Evolutionary conservation across 176 grass and related monocot genomes (phyloP).

Genomic region (Rhynchospora pubera): DNA sequence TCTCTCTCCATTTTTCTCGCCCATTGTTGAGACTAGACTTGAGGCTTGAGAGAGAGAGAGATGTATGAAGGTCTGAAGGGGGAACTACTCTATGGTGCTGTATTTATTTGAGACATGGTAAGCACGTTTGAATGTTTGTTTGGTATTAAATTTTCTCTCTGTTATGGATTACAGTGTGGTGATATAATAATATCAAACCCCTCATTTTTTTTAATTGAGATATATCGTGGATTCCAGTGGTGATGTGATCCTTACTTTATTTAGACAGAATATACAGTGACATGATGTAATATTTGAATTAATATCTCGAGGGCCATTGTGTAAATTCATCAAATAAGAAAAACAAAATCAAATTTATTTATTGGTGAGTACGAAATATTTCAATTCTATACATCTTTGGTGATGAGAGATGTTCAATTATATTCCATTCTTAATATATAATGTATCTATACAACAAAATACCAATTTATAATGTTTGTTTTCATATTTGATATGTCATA

Average conservation of each 20-base stretch:
- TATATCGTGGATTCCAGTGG: not conserved
- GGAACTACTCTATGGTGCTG: not conserved
- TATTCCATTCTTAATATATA: too few relatives aligned
- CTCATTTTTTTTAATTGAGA: not conserved
- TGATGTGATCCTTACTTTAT: not conserved
- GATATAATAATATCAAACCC: not conserved
- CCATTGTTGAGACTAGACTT: slow-evolving; percentile 16
- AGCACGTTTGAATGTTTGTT: not conserved
- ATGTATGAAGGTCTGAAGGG: not conserved
- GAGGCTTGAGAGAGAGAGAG: not conserved
- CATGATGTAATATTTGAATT: not conserved
- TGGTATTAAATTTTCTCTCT: not conserved
- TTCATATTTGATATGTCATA: too few relatives aligned
- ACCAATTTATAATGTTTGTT: too few relatives aligned
- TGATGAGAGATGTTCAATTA: too few relatives aligned
- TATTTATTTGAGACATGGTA: not conserved
- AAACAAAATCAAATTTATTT: too few relatives aligned
- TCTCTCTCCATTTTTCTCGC: not conserved
- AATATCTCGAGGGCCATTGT: too few relatives aligned
- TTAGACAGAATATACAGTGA: not conserved
- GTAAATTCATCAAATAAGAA: too few relatives aligned
- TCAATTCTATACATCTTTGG: too few relatives aligned
- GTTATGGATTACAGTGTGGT: not conserved
- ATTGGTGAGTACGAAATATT: too few relatives aligned
- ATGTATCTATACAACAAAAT: too few relatives aligned